These are phyloP conservation scores for Ephemerocybe angulata DNA, from an alignment of 768 basidiomycete genomes.

Conservation along the genomic window DNA sequence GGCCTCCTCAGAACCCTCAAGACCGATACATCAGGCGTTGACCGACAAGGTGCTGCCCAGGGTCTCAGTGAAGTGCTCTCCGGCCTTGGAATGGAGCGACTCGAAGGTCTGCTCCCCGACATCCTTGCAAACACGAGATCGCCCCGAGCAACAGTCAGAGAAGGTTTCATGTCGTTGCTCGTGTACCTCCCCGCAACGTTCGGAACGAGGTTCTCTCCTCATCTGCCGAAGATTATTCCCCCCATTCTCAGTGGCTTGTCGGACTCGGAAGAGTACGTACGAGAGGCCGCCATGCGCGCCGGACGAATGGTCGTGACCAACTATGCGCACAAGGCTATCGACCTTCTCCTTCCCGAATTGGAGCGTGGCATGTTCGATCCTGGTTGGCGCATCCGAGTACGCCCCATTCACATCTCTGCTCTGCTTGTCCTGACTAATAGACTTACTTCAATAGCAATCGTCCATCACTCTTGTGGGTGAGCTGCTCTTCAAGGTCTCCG, in stretches of 20 bases:
- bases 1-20: conserved; percentile 83
- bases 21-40: conserved; percentile 91
- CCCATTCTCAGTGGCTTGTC: conserved; percentile 91
- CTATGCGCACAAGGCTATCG: conserved; percentile 89
- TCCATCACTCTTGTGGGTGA: conserved; percentile 96
- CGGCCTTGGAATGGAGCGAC: conserved; percentile 94
- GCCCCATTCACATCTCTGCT: conserved; percentile 20
- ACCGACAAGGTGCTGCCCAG: conserved; percentile 96
- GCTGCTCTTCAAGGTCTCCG: conserved; percentile 92
- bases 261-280: conserved; percentile 90
- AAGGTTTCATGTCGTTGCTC: conserved; percentile 97
- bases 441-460: conserved; percentile 67
- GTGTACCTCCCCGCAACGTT: conserved; percentile 96
- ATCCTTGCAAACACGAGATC: conserved; percentile 91
- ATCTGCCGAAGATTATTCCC: conserved; percentile 89
- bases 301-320: conserved; percentile 97
- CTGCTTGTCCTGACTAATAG: conserved; percentile 12
- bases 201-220: conserved; percentile 93
- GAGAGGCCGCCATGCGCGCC: conserved; percentile 98
- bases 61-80: conserved; percentile 93
- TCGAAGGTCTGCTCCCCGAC: conserved; percentile 91
- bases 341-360: conserved; percentile 89
- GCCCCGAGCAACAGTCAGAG: conserved; percentile 84
- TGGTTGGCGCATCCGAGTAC: conserved; percentile 90
- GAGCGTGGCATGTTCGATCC: conserved; percentile 94